These are phyloP conservation scores for Pterocarpus macrocarpus DNA, from an alignment of 306 rosid species.

Conservation along the genomic window DNA sequence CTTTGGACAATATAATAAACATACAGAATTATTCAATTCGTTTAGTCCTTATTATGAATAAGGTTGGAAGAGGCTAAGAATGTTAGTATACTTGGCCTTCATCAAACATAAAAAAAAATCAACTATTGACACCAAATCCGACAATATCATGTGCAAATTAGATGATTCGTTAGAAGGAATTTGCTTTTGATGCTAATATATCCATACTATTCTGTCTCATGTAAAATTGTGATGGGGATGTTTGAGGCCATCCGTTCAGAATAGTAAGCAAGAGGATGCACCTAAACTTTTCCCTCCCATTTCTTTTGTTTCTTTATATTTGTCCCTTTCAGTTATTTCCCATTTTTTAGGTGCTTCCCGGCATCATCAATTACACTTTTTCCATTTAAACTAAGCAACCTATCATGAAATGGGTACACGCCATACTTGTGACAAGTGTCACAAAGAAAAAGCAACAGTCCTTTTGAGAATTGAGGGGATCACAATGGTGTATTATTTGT, in stretches of 20 bases:
- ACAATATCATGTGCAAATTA: slow-evolving; percentile 62
- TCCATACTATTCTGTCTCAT: slow-evolving; percentile 49
- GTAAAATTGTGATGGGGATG: slow-evolving; percentile 51
- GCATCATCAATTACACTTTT: slow-evolving; percentile 17
- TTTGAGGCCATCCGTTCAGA: slow-evolving; percentile 43
- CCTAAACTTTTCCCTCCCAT: slow-evolving; percentile 34
- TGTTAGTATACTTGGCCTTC: slow-evolving; percentile 27
- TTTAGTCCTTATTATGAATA: slow-evolving; percentile 21
- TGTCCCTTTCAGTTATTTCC: slow-evolving; percentile 44
- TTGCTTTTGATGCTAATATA: slow-evolving; percentile 32
- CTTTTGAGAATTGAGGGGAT: background rate
- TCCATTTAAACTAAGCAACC: slow-evolving; percentile 34
- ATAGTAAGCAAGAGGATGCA: slow-evolving; percentile 27
- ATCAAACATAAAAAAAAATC: slow-evolving; percentile 26
- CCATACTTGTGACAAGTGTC: slow-evolving; percentile 42
- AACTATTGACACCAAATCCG: slow-evolving; percentile 57
- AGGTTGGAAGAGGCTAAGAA: slow-evolving; percentile 3
- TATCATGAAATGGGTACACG: slow-evolving; percentile 22
- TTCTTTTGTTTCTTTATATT: slow-evolving; percentile 42
- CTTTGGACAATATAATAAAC: slow-evolving; percentile 28
- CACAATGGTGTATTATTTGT: background rate
- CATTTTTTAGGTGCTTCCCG: slow-evolving; percentile 32
- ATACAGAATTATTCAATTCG: background rate
- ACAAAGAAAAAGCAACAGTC: background rate
- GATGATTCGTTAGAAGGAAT: slow-evolving; percentile 49